Percentiles rank a stretch among this genome's conserved stretches.
These are phyloP conservation scores for Aspergillus puulaauensis DNA, from an alignment of 2,329 filamentous ascomycete genomes.

Conservation along the genomic window DNA sequence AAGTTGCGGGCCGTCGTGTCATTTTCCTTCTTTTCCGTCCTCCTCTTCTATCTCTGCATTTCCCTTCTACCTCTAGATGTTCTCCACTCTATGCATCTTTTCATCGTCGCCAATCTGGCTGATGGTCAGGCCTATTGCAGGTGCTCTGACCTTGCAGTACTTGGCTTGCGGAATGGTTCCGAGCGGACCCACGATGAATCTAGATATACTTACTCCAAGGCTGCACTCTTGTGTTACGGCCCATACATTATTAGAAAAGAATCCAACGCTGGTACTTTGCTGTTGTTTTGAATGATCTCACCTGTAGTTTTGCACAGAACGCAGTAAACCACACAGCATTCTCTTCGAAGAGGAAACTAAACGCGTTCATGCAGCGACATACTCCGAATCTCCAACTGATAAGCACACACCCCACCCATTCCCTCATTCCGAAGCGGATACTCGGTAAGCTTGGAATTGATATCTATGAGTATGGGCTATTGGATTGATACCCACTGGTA, in stretches of 20 bases:
- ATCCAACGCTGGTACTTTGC: not conserved
- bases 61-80: not conserved
- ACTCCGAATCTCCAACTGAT: slow-evolving; percentile 2
- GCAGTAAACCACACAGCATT: not conserved
- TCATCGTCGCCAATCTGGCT: not conserved
- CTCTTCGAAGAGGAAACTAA: not conserved
- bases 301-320: not conserved
- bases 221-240: no score
- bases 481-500: not conserved
- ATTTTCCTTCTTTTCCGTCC: not conserved
- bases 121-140: not conserved
- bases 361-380: not conserved
- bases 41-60: not conserved
- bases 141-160: not conserved
- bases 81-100: not conserved
- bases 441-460: not conserved
- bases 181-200: not conserved
- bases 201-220: no score
- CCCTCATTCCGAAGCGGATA: not conserved
- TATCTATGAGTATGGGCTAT: not conserved
- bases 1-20: no score
- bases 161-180: slow-evolving; percentile 3
- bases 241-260: not conserved
- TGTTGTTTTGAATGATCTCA: not conserved
- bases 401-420: not conserved